A percentile compares a stretch with the other conserved stretches of the same genome.
Evolutionary conservation across 768 basidiomycete species (phyloP).

Genomic region (Tubosaeta sp.): DNA sequence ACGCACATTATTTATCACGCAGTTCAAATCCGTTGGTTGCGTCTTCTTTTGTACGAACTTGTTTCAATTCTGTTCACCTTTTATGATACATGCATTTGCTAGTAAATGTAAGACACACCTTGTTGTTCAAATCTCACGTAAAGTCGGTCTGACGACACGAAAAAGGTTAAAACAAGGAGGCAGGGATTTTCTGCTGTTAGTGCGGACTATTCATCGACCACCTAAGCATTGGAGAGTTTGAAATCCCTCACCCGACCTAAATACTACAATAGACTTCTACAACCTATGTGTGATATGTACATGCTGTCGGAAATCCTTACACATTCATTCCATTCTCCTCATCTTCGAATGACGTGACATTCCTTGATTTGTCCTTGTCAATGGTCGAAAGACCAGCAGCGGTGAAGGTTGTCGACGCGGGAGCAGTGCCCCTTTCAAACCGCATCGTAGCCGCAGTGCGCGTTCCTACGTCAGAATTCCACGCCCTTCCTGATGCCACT

Average conservation of each 20-base stretch:
- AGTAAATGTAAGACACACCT: no score
- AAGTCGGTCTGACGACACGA: no score
- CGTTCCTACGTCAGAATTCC: not conserved
- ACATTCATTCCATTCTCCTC: not conserved
- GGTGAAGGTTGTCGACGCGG: not conserved
- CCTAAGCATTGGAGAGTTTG: not conserved
- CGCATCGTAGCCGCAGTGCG: not conserved
- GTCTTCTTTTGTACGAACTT: no score
- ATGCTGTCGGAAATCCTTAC: not conserved
- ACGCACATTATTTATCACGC: no score
- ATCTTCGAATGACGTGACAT: not conserved
- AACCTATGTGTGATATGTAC: not conserved
- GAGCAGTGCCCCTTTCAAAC: not conserved
- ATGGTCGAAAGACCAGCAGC: not conserved
- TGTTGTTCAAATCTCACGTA: no score
- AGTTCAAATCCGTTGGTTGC: no score
- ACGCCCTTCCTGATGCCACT: constrained; percentile 7
- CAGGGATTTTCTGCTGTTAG: not conserved
- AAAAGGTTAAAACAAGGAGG: no score
- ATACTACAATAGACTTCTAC: not conserved
- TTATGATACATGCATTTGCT: no score
- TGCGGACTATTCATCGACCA: not conserved
- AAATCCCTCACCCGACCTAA: not conserved
- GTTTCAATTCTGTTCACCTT: no score
- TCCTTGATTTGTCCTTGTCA: not conserved